Evolutionary conservation across 2,329 filamentous ascomycete species (phyloP), one percentile per base, ranked within the genome.

Genomic region (Aspergillus cejpii): DNA sequence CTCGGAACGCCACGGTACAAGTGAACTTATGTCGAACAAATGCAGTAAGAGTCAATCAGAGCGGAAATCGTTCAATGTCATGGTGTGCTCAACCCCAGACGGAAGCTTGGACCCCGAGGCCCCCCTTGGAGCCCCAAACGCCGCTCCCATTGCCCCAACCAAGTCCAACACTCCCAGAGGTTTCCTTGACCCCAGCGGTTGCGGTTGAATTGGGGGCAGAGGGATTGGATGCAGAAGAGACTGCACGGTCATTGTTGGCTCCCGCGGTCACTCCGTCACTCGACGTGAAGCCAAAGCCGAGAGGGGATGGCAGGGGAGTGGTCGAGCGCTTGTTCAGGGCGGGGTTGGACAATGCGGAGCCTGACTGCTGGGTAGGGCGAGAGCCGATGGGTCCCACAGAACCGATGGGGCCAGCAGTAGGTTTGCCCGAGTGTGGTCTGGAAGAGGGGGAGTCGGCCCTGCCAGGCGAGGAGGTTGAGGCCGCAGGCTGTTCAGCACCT

Each of bases 321-420:
- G 87, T 94, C 0, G 90, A 87, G 48, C 87, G 86, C 69, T 92
- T 92, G 67, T 77, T 85, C 55, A 87, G 65, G 7, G 76, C 74
- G 26, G 78, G 75, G 58, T 82, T 83, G 24, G 74, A 63, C 6
- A 68, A 57, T 41, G 62, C 65, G 29, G 63, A 54, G 24, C 67
- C 70, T n/a, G 79, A 70, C 26, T 74, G 76, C 29, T 76, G 78
- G 14, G 79, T 77, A 3, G 91, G 91, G 36, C 92, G 84, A 46
- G 91, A 96, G 52, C 92, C 92, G 57, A 97, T 97, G 14, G 92
- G 91, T 17, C 89, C 91, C 42, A 97, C 89, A 3, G 85, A 76
- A 45, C 77, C 77, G 39, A 74, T 66, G 50, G 77, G 74, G 39
- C 72, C 73, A 50, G 78, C 64, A 70, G 73, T 48, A 67, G 65